Conservation (phyloP, 306 rosid genomes). For the Trifolium subterraneum region DNA sequence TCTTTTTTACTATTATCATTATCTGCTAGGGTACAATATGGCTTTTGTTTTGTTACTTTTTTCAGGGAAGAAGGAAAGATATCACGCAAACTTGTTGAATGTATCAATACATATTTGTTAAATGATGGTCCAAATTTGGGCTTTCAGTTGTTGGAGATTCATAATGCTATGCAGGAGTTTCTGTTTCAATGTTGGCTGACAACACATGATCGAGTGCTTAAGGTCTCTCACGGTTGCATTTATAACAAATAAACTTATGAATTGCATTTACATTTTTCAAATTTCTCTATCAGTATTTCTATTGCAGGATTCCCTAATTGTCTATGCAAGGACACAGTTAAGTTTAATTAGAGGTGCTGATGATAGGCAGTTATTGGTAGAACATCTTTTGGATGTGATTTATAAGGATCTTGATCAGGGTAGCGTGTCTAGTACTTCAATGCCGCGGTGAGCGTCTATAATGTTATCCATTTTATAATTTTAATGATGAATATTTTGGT, state of each 20-base stretch:
- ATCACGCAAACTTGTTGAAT: constrained; percentile 88
- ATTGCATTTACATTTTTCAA: constrained; percentile 8
- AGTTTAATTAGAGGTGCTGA: constrained; percentile 66
- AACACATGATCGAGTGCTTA: constrained; percentile 88
- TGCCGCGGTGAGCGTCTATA: constrained; percentile 64
- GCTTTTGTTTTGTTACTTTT: constrained; percentile 39
- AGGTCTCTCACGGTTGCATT: constrained; percentile 55
- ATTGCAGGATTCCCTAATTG: constrained; percentile 78
- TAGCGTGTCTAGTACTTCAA: constrained; percentile 53
- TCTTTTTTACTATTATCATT: constrained; percentile 1
- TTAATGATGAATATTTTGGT: constrained; percentile 38
- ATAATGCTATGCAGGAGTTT: constrained; percentile 74
- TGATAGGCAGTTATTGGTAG: constrained; percentile 68
- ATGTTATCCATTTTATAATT: constrained; percentile 17
- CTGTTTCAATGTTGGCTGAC: constrained; percentile 82
- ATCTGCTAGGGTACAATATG: constrained; percentile 34
- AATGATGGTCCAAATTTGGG: constrained; percentile 95
- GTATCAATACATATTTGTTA: constrained; percentile 77
- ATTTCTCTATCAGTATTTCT: constrained; percentile 18
- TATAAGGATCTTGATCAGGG: constrained; percentile 93
- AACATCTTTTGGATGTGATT: constrained; percentile 81
- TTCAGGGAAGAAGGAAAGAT: constrained; percentile 88
- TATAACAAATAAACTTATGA: constrained; percentile 23
- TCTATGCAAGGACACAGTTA: constrained; percentile 78
- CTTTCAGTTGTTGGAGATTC: constrained; percentile 66